Conservation (phyloP, 441 rosid species). For the Cnidoscolus chayamansa region DNA sequence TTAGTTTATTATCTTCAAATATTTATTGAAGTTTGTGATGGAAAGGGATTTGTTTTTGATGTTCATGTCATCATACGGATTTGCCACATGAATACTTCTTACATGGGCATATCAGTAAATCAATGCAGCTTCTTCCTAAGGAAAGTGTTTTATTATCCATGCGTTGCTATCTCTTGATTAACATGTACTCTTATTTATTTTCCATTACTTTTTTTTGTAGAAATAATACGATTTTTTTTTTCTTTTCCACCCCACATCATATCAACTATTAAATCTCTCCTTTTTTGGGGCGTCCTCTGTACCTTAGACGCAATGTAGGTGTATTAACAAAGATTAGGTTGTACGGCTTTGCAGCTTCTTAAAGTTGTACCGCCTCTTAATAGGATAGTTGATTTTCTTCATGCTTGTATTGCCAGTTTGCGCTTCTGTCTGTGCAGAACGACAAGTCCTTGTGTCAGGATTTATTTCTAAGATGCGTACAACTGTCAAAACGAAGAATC, state of each 20-base stretch:
- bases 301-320: background rate
- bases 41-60: too few species aligned
- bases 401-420: background rate
- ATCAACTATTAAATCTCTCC: background rate
- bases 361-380: background rate
- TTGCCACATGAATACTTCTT: conserved; percentile 19
- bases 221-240: background rate
- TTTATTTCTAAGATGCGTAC: background rate
- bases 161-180: background rate
- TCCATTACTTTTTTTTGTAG: background rate
- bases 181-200: background rate
- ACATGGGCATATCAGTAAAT: background rate
- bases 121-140: background rate
- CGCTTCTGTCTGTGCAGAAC: background rate
- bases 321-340: background rate
- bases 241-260: background rate
- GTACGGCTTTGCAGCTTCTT: background rate
- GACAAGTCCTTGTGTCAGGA: background rate
- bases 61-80: background rate
- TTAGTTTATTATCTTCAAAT: background rate
- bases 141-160: conserved; percentile 2
- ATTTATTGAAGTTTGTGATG: background rate
- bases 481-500: background rate
- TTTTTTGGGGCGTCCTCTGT: background rate
- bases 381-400: background rate